A percentile compares a stretch with the other conserved stretches of the same genome.
These are phyloP conservation scores for Agrocybe praecox DNA, from an alignment of 768 basidiomycete genomes.

Conservation along the genomic window DNA sequence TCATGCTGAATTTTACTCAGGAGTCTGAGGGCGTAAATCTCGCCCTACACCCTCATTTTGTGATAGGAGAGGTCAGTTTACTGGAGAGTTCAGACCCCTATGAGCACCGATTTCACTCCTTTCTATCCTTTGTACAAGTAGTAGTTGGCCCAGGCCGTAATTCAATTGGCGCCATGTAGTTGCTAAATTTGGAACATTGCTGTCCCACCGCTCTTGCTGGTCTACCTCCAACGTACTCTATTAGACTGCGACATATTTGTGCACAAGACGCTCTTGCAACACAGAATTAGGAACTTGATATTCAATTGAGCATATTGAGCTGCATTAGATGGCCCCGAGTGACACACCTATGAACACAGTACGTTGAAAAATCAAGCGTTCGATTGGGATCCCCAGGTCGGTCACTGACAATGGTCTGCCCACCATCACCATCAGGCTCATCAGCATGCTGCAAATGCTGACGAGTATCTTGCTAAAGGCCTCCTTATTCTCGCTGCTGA, in stretches of 20 bases:
- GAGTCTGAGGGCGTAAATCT: too few species aligned
- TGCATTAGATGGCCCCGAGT: slow-evolving; percentile 32
- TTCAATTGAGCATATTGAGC: background rate
- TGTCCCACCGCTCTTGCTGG: background rate
- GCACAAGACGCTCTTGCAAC: background rate
- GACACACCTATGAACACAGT: slow-evolving; percentile 58
- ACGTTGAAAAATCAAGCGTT: slow-evolving; percentile 18
- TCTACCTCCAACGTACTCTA: background rate
- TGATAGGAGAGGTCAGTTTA: too few species aligned
- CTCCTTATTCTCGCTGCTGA: slow-evolving; percentile 72
- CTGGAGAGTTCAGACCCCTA: too few species aligned
- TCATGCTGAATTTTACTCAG: too few species aligned
- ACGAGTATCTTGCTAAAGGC: slow-evolving; percentile 68
- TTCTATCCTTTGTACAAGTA: too few species aligned
- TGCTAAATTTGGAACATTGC: background rate
- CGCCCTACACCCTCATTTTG: too few species aligned
- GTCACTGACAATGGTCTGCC: background rate
- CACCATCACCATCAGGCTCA: slow-evolving; percentile 57
- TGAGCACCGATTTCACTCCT: too few species aligned
- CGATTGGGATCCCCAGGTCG: background rate
- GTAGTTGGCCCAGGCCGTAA: too few species aligned
- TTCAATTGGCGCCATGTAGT: too few species aligned
- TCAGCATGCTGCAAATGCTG: slow-evolving; percentile 80
- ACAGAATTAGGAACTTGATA: background rate
- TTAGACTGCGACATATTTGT: too few species aligned